Conservation (phyloP, 768 basidiomycete species). For the Agaricus sinodeliciosus region DNA sequence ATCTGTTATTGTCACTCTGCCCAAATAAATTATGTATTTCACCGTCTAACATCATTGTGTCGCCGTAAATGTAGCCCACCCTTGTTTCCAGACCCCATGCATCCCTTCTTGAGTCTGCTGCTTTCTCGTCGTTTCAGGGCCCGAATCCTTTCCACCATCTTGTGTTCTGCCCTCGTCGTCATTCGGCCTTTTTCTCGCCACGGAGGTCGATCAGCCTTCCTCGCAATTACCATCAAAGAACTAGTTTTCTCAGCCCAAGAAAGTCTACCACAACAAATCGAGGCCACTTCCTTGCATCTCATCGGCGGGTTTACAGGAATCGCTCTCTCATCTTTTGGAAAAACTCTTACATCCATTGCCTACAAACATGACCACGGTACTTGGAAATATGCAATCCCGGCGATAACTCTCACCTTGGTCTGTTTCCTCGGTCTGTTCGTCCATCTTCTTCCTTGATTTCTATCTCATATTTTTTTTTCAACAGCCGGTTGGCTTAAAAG, state of each 20-base stretch:
- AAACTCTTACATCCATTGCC: constrained; percentile 15
- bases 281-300: constrained; percentile 35
- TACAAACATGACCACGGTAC: constrained; percentile 7
- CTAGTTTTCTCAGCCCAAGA: constrained; percentile 41
- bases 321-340: constrained; percentile 20
- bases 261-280: constrained; percentile 41
- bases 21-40: not conserved
- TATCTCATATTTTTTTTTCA: not conserved
- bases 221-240: constrained; percentile 35
- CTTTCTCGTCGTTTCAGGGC: constrained; percentile 27
- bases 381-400: constrained; percentile 28
- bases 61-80: not conserved
- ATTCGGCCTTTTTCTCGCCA: constrained; percentile 31
- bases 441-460: not conserved
- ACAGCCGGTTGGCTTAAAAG: constrained; percentile 30
- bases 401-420: constrained; percentile 31
- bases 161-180: constrained; percentile 33
- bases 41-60: not conserved
- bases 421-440: constrained; percentile 28
- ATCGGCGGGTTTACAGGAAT: constrained; percentile 35
- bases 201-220: constrained; percentile 33
- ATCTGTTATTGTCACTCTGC: constrained; percentile 9
- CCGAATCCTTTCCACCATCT: constrained; percentile 35
- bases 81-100: not conserved
- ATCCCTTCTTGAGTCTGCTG: constrained; percentile 1